Conservation (phyloP, 345 rosid genomes). For the Boechera retrofracta region DNA sequence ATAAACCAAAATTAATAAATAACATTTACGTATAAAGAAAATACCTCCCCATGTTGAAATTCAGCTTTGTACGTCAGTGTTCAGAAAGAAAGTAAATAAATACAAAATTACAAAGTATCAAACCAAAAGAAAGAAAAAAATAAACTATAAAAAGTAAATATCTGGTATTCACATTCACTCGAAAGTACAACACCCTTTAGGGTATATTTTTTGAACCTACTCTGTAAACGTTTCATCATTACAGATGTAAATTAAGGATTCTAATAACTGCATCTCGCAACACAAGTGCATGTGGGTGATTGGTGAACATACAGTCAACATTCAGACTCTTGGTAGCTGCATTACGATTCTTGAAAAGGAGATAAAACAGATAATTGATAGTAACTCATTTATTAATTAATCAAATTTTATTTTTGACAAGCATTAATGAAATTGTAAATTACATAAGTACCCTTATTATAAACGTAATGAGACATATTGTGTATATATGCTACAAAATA, state of each 20-base stretch:
- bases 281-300: conserved; percentile 35
- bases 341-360: conserved; percentile 38
- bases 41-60: conserved; percentile 24
- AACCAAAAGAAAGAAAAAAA: background rate
- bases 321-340: conserved; percentile 33
- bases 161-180: conserved; percentile 27
- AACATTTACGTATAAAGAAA: conserved; percentile 30
- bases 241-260: background rate
- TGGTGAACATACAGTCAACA: conserved; percentile 33
- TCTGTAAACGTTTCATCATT: conserved; percentile 14
- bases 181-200: conserved; percentile 37
- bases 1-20: conserved; percentile 1
- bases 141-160: background rate
- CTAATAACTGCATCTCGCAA: conserved; percentile 6
- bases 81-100: conserved; percentile 27
- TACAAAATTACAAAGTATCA: conserved; percentile 34
- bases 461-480: background rate
- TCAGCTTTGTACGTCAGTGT: conserved; percentile 42
- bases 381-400: background rate
- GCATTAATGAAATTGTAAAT: background rate
- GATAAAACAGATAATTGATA: conserved; percentile 9
- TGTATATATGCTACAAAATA: conserved; percentile 31
- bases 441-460: conserved; percentile 24
- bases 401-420: background rate
- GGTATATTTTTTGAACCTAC: background rate